Evolutionary conservation across 768 basidiomycete genomes (phyloP).

Genomic region (Boletus subcaerulescens): DNA sequence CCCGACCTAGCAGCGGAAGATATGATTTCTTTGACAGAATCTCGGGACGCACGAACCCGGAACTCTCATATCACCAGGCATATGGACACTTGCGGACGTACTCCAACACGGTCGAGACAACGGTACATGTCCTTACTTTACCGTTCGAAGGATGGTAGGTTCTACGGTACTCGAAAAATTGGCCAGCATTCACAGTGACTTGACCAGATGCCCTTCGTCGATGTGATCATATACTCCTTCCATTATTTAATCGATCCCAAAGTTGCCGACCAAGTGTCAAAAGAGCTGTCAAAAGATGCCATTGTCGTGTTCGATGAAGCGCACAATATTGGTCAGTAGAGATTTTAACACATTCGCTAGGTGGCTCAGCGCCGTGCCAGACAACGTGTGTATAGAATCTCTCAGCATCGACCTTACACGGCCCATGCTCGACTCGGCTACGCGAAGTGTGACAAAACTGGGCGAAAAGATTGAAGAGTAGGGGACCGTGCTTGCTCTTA

Average conservation of each 20-base stretch:
- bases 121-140: conserved; percentile 91
- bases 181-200: not conserved
- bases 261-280: conserved; percentile 98
- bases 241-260: conserved; percentile 99
- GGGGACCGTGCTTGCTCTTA: conserved; percentile 26
- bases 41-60: conserved; percentile 81
- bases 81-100: conserved; percentile 94
- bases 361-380: conserved; percentile 35
- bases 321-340: conserved; percentile 86
- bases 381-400: conserved; percentile 99
- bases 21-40: conserved; percentile 48
- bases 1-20: not conserved
- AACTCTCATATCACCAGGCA: conserved; percentile 75
- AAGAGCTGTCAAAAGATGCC: conserved; percentile 94
- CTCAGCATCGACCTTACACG: conserved; percentile 95
- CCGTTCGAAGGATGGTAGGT: conserved; percentile 89
- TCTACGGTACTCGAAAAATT: not conserved
- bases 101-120: conserved; percentile 85
- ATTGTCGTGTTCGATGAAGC: conserved; percentile 99
- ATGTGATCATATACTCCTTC: conserved; percentile 98
- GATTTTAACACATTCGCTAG: not conserved
- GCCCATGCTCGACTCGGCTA: conserved; percentile 95
- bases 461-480: conserved; percentile 94
- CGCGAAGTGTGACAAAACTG: conserved; percentile 80
- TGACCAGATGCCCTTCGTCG: conserved; percentile 91